Evolutionary conservation across 1,139 yeast genomes (phyloP).

Genomic region (Scheffersomyces segobiensis): DNA sequence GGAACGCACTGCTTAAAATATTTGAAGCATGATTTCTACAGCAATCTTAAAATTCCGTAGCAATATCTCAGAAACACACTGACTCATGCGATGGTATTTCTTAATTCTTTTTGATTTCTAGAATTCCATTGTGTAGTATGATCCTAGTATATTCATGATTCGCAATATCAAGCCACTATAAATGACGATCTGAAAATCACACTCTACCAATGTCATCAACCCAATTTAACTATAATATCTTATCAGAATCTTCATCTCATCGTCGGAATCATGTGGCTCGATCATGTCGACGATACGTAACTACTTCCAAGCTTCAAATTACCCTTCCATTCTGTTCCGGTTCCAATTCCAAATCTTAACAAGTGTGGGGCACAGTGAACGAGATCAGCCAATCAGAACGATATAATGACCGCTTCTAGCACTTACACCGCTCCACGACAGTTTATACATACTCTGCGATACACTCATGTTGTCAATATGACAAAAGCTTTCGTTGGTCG

Average conservation of each 20-base stretch:
- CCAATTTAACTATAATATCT: neutral
- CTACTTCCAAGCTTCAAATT: neutral
- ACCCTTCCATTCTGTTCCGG: neutral
- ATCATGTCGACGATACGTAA: neutral
- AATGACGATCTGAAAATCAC: too few relatives aligned
- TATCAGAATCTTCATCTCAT: neutral
- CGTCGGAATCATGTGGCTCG: neutral
- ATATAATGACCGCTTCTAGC: neutral
- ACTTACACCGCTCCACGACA: neutral
- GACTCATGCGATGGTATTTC: too few relatives aligned
- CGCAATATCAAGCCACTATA: too few relatives aligned
- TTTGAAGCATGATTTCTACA: too few relatives aligned
- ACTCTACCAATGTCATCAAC: too few relatives aligned
- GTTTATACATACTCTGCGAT: slow-evolving; percentile 27
- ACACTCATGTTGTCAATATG: slow-evolving; percentile 20
- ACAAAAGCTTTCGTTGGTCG: neutral
- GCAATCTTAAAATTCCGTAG: too few relatives aligned
- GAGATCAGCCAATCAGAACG: neutral
- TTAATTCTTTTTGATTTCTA: too few relatives aligned
- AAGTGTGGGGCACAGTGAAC: neutral
- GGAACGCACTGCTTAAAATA: too few relatives aligned
- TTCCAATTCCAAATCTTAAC: neutral
- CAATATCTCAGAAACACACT: too few relatives aligned
- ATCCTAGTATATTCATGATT: too few relatives aligned
- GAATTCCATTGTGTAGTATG: too few relatives aligned